phyloP scores from a whole-genome alignment of 345 rosid genomes.

The Corchorus olitorius region DNA sequence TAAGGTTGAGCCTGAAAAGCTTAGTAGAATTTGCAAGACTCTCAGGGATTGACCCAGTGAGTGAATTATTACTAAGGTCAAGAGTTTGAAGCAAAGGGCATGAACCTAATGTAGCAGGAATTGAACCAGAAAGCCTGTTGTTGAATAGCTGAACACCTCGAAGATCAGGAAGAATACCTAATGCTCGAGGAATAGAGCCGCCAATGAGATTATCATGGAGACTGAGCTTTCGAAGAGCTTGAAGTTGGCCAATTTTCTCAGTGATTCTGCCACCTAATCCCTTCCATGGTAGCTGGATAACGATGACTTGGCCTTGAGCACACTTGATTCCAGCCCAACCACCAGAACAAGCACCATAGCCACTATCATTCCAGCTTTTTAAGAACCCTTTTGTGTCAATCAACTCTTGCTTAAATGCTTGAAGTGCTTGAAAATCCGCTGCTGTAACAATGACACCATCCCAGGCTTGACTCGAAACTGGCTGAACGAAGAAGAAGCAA shows the following conservation, averaged over 20 bases:
- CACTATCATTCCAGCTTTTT: conserved; percentile 80
- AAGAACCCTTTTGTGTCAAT: conserved; percentile 69
- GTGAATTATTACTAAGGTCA: conserved; percentile 70
- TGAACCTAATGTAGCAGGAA: conserved; percentile 75
- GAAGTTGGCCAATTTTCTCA: conserved; percentile 83
- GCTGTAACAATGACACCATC: conserved; percentile 78
- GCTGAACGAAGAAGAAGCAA: conserved; percentile 23
- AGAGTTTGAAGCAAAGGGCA: conserved; percentile 72
- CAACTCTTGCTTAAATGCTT: conserved; percentile 65
- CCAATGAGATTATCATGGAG: conserved; percentile 75
- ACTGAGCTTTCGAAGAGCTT: conserved; percentile 76
- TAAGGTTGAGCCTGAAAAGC: conserved; percentile 61
- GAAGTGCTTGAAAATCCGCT: conserved; percentile 78
- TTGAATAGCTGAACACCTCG: conserved; percentile 92
- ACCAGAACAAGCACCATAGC: conserved; percentile 80
- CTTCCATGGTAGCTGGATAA: conserved; percentile 92
- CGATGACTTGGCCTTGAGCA: conserved; percentile 83
- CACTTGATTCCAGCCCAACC: conserved; percentile 95
- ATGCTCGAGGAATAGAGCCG: conserved; percentile 61
- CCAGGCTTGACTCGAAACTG: conserved; percentile 48
- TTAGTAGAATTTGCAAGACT: conserved; percentile 67
- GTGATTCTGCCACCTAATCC: conserved; percentile 78
- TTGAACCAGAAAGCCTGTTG: conserved; percentile 75
- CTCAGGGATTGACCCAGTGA: conserved; percentile 58
- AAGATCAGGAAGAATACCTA: conserved; percentile 73